phyloP scores from a whole-genome alignment of 306 rosid species.

The Castanospermum australe region DNA sequence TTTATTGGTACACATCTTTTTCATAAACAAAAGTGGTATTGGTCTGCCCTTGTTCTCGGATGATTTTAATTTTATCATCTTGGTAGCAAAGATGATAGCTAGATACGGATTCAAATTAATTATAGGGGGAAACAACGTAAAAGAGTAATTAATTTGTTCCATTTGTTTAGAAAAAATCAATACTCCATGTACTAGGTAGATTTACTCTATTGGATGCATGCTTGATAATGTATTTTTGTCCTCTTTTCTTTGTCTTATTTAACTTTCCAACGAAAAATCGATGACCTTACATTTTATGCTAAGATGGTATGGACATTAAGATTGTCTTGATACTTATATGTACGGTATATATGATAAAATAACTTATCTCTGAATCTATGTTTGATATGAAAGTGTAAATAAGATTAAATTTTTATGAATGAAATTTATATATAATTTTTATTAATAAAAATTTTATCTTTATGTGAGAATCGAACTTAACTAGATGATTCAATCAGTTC shows the following conservation, averaged over 20 bases:
- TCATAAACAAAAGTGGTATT: not conserved
- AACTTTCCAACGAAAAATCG: not conserved
- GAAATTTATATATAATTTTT: too few species aligned
- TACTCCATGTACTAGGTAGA: not conserved
- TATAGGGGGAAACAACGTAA: not conserved
- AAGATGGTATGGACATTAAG: not conserved
- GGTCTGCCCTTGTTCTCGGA: constrained; percentile 10
- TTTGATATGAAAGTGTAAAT: too few species aligned
- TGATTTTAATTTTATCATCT: constrained; percentile 12
- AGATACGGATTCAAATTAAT: not conserved
- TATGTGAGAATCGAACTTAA: too few species aligned
- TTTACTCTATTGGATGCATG: not conserved
- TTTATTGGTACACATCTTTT: constrained; percentile 22
- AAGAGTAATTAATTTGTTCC: not conserved
- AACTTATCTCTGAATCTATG: too few species aligned
- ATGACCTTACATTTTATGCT: not conserved
- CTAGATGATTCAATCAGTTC: too few species aligned
- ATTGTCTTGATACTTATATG: not conserved
- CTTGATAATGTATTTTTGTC: constrained; percentile 1
- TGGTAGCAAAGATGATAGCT: not conserved
- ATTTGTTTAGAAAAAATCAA: not conserved
- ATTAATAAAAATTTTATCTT: too few species aligned
- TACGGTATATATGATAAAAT: too few species aligned
- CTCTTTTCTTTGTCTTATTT: not conserved
- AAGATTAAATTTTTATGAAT: too few species aligned